Evolutionary conservation across 1,284 basidiomycete genomes (phyloP).

Genomic region (Lignosus rhinocerotis): DNA sequence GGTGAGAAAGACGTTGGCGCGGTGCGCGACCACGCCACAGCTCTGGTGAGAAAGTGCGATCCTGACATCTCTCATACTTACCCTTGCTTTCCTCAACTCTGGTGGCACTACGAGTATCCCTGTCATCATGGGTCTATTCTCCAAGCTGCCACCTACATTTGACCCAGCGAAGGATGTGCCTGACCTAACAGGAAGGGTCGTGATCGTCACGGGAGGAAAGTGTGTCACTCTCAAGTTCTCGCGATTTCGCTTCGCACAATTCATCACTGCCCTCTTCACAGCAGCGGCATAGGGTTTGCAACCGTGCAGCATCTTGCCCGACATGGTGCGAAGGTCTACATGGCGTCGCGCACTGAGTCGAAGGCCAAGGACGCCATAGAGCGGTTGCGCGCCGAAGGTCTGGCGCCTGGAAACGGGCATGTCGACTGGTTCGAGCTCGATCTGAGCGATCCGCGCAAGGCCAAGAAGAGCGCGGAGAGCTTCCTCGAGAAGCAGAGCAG

Average conservation of each 20-base stretch:
- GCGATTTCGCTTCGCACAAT: background rate
- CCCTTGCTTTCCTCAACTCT: no score
- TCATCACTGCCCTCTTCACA: background rate
- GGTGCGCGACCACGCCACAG: no score
- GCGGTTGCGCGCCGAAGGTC: conserved; percentile 35
- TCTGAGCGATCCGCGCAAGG: conserved; percentile 42
- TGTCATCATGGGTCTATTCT: conserved; percentile 14
- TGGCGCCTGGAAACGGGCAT: conserved; percentile 35
- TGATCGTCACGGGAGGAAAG: conserved; percentile 45
- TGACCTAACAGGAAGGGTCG: conserved; percentile 41
- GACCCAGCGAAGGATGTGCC: conserved; percentile 34
- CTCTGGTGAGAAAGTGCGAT: no score
- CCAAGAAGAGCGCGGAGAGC: conserved; percentile 46
- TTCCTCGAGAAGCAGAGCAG: conserved; percentile 47
- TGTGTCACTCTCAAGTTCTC: conserved; percentile 22
- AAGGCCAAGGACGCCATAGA: conserved; percentile 42
- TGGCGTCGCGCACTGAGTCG: conserved; percentile 40
- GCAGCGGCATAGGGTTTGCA: conserved; percentile 42
- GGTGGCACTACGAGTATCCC: no score
- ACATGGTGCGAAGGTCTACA: conserved; percentile 45
- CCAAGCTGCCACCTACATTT: conserved; percentile 16
- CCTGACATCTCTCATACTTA: no score
- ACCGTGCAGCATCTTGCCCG: conserved; percentile 41
- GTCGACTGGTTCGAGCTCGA: conserved; percentile 51
- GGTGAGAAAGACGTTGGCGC: no score